phyloP scores from a whole-genome alignment of 495 filamentous ascomycete genomes.

The Penicillium pancosmium region DNA sequence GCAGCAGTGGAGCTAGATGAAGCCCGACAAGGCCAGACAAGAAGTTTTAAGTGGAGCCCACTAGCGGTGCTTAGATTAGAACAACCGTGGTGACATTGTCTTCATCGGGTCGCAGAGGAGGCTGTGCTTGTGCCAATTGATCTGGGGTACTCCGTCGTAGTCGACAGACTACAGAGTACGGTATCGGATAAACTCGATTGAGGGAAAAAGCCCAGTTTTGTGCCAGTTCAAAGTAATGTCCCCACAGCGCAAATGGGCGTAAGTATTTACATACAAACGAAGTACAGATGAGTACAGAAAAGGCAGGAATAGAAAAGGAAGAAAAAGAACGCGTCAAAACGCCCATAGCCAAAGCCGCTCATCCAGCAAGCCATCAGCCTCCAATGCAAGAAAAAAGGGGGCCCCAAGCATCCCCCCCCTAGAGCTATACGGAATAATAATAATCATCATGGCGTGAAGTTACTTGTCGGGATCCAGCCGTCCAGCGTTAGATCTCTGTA shows the following conservation, averaged over 20 bases:
- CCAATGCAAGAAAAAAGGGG: conserved; percentile 7
- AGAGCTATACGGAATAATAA: background rate
- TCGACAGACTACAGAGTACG: background rate
- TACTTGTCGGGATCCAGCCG: conserved; percentile 17
- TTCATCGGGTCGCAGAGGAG: too few species aligned
- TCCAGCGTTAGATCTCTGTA: conserved; percentile 15
- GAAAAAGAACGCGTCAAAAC: conserved; percentile 1
- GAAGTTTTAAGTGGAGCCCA: conserved; percentile 29
- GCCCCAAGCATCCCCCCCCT: background rate
- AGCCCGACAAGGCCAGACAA: conserved; percentile 17
- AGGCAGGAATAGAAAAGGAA: conserved; percentile 4
- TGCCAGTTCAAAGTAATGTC: background rate
- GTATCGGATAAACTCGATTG: background rate
- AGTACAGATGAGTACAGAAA: background rate
- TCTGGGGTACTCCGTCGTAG: background rate
- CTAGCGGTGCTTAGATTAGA: conserved; percentile 32
- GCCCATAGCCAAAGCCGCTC: background rate
- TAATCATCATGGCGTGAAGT: conserved; percentile 14
- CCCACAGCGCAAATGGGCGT: background rate
- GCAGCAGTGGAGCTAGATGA: conserved; percentile 27
- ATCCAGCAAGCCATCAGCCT: conserved; percentile 1
- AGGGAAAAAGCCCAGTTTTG: background rate
- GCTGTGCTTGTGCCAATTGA: too few species aligned
- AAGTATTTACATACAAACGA: background rate
- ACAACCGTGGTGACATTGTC: conserved; percentile 22